These are phyloP conservation scores for Sporothrix euskadiensis DNA, from an alignment of 2,329 filamentous ascomycete species.

Conservation along the genomic window DNA sequence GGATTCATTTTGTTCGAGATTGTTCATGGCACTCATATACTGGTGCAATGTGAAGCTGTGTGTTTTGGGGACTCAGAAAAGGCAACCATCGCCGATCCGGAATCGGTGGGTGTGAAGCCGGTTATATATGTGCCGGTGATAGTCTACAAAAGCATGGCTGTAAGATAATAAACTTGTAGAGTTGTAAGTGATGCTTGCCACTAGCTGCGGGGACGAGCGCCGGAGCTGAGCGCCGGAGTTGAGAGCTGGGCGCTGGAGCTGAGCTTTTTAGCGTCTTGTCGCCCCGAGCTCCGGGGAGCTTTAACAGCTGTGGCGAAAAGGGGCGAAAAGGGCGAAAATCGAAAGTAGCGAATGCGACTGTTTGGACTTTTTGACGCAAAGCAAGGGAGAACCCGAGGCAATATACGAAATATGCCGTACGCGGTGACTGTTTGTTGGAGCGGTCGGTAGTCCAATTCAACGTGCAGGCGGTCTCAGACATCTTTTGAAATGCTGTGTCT, in stretches of 20 bases:
- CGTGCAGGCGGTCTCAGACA: background rate
- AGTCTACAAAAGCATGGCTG: background rate
- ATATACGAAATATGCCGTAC: background rate
- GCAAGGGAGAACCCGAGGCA: conserved; percentile 8
- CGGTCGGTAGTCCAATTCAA: background rate
- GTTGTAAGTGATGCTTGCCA: background rate
- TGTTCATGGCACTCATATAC: background rate
- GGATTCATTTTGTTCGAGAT: conserved; percentile 6
- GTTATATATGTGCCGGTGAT: conserved; percentile 16
- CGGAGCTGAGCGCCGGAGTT: conserved; percentile 22
- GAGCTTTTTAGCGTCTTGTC: background rate
- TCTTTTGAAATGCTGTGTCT: background rate
- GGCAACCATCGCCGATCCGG: background rate
- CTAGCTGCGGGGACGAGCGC: background rate
- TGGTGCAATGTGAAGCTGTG: background rate
- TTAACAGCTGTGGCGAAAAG: background rate
- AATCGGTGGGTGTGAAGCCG: background rate
- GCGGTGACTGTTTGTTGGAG: background rate
- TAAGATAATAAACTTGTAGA: background rate
- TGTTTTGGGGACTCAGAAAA: background rate
- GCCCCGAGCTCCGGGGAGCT: too few relatives aligned
- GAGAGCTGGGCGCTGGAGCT: background rate
- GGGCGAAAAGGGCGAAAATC: background rate
- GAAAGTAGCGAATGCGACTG: too few relatives aligned
- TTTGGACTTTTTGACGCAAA: background rate